Percentiles rank a stretch among this genome's conserved stretches.
These are phyloP conservation scores for Neurospora africana DNA, from an alignment of 495 filamentous ascomycete species.

Conservation along the genomic window DNA sequence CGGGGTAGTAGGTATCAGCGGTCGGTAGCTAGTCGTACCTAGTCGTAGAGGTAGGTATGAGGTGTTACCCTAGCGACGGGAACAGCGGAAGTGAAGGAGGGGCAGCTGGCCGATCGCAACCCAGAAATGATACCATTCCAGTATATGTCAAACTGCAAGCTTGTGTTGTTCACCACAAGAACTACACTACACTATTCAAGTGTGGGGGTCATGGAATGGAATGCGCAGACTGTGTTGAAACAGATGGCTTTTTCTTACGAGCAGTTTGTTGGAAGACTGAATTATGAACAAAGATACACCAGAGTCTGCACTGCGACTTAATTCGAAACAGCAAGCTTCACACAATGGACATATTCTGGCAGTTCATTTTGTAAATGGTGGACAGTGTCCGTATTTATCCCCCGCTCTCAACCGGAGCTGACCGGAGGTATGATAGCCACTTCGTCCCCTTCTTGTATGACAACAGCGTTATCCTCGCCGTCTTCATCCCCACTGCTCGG, in stretches of 20 bases:
- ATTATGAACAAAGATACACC: not conserved
- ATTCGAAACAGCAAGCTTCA: not conserved
- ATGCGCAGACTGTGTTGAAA: not conserved
- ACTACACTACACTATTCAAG: not conserved
- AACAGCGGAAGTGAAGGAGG: not conserved
- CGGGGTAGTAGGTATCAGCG: not conserved
- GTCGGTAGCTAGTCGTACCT: not conserved
- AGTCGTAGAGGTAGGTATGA: too few species aligned
- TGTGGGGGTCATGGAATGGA: not conserved
- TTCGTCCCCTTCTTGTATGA: slow-evolving; percentile 73
- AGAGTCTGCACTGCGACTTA: not conserved
- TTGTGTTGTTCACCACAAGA: not conserved
- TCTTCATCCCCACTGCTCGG: slow-evolving; percentile 30
- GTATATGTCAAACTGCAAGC: not conserved
- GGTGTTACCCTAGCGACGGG: not conserved
- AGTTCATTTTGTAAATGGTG: slow-evolving; percentile 1
- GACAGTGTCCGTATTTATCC: not conserved
- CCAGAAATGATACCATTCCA: not conserved
- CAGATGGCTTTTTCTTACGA: not conserved
- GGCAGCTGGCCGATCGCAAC: not conserved
- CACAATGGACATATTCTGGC: not conserved
- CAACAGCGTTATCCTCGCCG: slow-evolving; percentile 23
- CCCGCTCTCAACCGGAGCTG: slow-evolving; percentile 53
- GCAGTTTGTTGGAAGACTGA: not conserved
- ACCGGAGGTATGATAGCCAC: slow-evolving; percentile 96